Conservation (phyloP, 176 grass and related monocot genomes). For the Carex scoparia region DNA sequence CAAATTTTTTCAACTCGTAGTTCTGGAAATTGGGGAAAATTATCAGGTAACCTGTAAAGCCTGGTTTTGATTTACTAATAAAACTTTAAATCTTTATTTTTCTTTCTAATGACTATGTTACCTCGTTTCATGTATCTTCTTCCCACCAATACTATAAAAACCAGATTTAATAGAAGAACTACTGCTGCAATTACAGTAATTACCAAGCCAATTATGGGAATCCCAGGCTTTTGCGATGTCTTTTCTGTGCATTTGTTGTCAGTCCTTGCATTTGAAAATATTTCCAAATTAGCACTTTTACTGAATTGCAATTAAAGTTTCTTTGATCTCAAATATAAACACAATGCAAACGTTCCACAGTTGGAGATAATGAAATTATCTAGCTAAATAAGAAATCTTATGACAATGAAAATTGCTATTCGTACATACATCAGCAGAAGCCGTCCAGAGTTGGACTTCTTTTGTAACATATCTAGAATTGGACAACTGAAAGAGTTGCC, state of each 20-base stretch:
- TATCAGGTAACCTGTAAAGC: no score
- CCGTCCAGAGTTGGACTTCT: not conserved
- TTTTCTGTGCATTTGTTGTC: not conserved
- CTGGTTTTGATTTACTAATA: no score
- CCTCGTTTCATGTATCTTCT: not conserved
- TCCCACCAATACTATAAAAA: not conserved
- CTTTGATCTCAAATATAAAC: no score
- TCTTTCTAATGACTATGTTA: not conserved
- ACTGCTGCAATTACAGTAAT: not conserved
- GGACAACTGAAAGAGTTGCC: not conserved
- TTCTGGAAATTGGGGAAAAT: no score
- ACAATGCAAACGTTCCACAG: no score
- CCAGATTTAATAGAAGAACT: not conserved
- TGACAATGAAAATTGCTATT: no score
- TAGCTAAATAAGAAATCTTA: no score
- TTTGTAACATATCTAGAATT: not conserved
- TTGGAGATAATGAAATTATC: no score
- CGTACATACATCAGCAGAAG: not conserved
- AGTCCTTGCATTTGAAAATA: not conserved
- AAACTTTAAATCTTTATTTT: no score
- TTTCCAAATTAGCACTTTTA: not conserved
- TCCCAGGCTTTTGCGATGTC: not conserved
- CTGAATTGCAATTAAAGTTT: not conserved
- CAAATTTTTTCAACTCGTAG: no score
- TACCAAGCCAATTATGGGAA: not conserved